Evolutionary conservation across 2,329 filamentous ascomycete species (phyloP).

Genomic region (Blastomyces percursus): DNA sequence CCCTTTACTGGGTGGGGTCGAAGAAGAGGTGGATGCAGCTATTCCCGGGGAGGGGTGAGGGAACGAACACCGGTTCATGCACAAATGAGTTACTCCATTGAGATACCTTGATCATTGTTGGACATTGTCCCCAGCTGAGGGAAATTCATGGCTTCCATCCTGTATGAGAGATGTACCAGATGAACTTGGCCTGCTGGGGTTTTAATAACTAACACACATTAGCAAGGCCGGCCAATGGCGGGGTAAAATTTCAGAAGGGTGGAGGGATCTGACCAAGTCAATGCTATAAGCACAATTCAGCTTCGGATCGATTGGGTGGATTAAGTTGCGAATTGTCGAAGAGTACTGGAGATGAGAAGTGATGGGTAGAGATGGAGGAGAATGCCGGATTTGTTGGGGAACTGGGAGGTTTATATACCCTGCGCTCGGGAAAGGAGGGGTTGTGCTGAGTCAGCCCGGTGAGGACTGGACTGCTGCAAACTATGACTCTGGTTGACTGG

Average conservation of each 20-base stretch:
- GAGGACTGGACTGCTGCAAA: neutral
- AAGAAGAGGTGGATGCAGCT: conserved; percentile 17
- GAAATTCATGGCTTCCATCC: conserved; percentile 31
- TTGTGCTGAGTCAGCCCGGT: neutral
- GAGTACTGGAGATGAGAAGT: neutral
- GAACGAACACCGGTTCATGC: conserved; percentile 58
- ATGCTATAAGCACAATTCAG: neutral
- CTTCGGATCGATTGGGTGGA: neutral
- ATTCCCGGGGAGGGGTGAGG: conserved; percentile 19
- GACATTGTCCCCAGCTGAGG: conserved; percentile 30
- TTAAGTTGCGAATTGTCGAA: neutral
- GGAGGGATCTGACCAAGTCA: neutral
- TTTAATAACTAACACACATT: neutral
- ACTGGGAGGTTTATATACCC: neutral
- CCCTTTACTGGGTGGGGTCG: conserved; percentile 1
- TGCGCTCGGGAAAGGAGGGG: neutral
- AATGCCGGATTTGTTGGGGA: neutral
- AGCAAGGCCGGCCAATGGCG: neutral
- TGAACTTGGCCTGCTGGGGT: conserved; percentile 2
- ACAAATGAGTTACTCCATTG: conserved; percentile 32
- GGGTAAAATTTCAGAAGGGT: neutral
- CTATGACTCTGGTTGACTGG: neutral
- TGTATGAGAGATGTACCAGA: conserved; percentile 16
- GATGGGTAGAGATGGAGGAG: neutral
- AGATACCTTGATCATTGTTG: conserved; percentile 40